These are phyloP conservation scores for Cinchona pubescens DNA, from an alignment of 257 asterid genomes.

Conservation along the genomic window DNA sequence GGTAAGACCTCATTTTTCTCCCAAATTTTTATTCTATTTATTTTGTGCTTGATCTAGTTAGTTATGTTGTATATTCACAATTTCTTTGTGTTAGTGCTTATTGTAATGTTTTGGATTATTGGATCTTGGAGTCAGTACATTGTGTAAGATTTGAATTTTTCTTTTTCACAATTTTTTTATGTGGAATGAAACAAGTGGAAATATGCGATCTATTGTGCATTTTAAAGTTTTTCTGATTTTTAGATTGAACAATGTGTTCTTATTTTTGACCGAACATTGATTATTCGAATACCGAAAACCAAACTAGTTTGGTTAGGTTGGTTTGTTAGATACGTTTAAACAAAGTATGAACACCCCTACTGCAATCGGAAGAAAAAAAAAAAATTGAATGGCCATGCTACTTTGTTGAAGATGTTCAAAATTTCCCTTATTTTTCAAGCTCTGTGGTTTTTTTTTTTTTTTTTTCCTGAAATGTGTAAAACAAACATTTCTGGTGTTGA, in stretches of 20 bases:
- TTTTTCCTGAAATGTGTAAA: neutral
- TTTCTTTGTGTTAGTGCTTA: neutral
- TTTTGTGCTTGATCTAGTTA: neutral
- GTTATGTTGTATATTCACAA: neutral
- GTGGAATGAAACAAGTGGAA: neutral
- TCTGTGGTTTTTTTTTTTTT: neutral
- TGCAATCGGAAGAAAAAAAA: neutral
- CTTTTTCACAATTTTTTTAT: neutral
- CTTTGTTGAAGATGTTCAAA: neutral
- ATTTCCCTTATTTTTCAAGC: neutral
- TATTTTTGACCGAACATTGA: too few relatives aligned
- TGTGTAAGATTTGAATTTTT: neutral
- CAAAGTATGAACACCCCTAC: too few relatives aligned
- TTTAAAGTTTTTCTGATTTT: neutral
- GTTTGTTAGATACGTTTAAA: too few relatives aligned
- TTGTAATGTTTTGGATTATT: neutral
- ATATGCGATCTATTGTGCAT: neutral
- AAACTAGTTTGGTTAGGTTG: too few relatives aligned
- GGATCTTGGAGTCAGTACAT: neutral
- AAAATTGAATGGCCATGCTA: neutral
- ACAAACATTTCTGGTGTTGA: neutral
- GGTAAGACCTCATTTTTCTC: slow-evolving; percentile 9
- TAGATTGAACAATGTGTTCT: neutral
- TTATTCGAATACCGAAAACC: too few relatives aligned
- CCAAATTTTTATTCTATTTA: too few relatives aligned